phyloP scores from a whole-genome alignment of 2,329 filamentous ascomycete genomes.

The Ampelomyces quisqualis region DNA sequence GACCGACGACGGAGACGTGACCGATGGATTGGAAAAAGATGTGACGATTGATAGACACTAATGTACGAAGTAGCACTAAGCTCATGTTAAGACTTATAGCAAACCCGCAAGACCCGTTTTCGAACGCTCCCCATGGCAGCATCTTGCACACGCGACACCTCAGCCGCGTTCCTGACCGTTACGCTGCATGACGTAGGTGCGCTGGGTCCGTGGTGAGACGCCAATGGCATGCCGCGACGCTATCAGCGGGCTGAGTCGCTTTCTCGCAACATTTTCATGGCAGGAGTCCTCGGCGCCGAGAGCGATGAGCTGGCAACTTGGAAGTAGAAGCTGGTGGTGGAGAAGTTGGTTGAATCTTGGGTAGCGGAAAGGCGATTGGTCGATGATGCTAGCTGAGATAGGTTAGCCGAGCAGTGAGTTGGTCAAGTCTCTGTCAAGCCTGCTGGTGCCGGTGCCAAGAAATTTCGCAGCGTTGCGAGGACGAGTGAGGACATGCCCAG shows the following conservation, averaged over 20 bases:
- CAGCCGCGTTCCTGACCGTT: conserved; percentile 8
- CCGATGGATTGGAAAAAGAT: background rate
- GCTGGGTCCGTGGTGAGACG: conserved; percentile 1
- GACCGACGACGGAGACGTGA: no score
- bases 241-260: conserved; percentile 1
- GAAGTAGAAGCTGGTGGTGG: no score
- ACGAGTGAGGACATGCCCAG: no score
- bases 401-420: no score
- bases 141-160: conserved; percentile 8
- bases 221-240: conserved; percentile 6
- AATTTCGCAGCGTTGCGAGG: no score
- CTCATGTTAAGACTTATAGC: background rate
- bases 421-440: no score
- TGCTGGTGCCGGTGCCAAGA: no score
- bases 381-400: no score
- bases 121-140: background rate
- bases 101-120: no score
- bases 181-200: conserved; percentile 8
- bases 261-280: conserved; percentile 6
- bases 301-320: no score
- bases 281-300: conserved; percentile 4
- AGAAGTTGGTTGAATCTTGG: no score
- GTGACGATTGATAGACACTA: background rate
- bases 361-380: no score
- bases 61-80: conserved; percentile 1